Base-by-base conservation (phyloP, 2,329 filamentous ascomycete genomes). In the Talaromyces sp. region DNA sequence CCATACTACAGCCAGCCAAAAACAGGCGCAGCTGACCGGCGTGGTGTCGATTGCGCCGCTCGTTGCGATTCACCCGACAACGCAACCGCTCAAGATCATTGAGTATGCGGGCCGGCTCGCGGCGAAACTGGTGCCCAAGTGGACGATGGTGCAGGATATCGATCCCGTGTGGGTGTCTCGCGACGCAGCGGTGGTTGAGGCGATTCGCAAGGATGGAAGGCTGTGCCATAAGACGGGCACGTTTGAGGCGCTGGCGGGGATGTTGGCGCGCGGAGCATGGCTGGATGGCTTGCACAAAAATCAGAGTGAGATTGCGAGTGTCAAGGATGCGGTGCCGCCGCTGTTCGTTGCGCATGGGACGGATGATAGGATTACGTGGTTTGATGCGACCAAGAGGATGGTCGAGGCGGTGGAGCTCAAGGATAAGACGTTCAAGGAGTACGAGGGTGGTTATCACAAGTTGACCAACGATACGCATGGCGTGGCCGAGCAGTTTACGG, bases 161-260 rank as follows among this genome's bases (percentile, higher is more conserved):
- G 41, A 61, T 10, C 17, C 51, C 4, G 13, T 26, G 8, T 41
- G 21, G 31, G 35, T 55, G 4, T 86, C 83, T 38, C 84, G 91
- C 26, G 89, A 61, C 14, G 49, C n/a, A 11, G 51, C 41, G 29
- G 51, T 61, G 32, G 27, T 55, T 14, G 59, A 55, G 3, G 41
- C 38, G 2, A 32, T 61, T 19, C 8, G n/a, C 5, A 56, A 56
- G 19, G 56, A 61, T 24, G 51, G 38, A 3, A 70, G 80, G 55
- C 79, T 96, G 57, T 86, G 87, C 73, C 92, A 96, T 75, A 83
- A 93, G 73, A 93, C 86, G 2, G 93, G 91, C 38, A 96, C 93
- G 7, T 80, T 96, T n/a, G 88, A 93, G 73, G 90, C 90, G 0
- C 73, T 96, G 35, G 83, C 89, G 0, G 87, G 85, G 0, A 82